Evolutionary conservation across 345 rosid species (phyloP).

Genomic region (Geranium rotundifolium): DNA sequence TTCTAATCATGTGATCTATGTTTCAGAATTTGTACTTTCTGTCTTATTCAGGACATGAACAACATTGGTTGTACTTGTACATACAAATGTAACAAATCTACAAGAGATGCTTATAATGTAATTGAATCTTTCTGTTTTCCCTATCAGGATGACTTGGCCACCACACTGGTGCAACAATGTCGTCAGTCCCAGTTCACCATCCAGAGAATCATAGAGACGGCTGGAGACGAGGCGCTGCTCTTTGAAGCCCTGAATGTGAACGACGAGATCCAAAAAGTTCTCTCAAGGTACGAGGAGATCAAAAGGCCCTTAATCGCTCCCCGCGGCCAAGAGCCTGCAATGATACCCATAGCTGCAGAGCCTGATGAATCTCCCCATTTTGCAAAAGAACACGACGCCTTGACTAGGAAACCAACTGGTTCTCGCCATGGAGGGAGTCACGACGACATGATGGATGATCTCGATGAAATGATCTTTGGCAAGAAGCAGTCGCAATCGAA

Average conservation of each 20-base stretch:
- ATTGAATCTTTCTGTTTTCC: not conserved
- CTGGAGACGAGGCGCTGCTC: conserved; percentile 74
- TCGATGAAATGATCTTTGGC: conserved; percentile 91
- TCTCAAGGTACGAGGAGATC: conserved; percentile 60
- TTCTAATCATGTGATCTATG: not conserved
- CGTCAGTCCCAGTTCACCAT: conserved; percentile 46
- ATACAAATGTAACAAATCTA: not conserved
- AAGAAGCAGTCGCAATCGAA: conserved; percentile 57
- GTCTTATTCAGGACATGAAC: not conserved
- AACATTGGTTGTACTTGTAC: not conserved
- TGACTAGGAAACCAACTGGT: conserved; percentile 67
- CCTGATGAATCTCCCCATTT: conserved; percentile 55
- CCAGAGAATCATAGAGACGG: conserved; percentile 69
- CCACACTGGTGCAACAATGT: conserved; percentile 68
- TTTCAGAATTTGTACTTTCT: not conserved
- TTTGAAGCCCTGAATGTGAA: conserved; percentile 91
- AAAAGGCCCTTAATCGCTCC: conserved; percentile 36
- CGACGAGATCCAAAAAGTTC: conserved; percentile 75
- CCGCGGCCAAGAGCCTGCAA: conserved; percentile 58
- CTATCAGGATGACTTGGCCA: conserved; percentile 73
- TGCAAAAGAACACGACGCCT: conserved; percentile 50
- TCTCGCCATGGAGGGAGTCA: conserved; percentile 51
- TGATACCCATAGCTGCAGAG: conserved; percentile 82
- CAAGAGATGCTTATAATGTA: not conserved
- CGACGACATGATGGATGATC: conserved; percentile 92